Evolutionary conservation across 805 yeast genomes (phyloP).

Genomic region (Yueomyces sinensis): DNA sequence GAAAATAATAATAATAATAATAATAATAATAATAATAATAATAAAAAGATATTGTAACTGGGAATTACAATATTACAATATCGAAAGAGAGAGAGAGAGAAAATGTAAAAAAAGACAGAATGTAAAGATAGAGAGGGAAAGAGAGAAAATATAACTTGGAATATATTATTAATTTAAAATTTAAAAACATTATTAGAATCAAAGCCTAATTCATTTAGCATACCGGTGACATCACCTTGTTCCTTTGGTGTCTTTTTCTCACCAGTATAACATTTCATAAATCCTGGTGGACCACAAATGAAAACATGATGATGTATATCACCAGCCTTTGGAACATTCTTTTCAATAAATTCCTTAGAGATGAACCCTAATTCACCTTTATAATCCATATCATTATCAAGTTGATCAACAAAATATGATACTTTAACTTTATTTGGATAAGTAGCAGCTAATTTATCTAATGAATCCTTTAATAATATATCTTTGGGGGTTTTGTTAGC

Average conservation of each 20-base stretch:
- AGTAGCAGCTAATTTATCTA: slow-evolving; percentile 42
- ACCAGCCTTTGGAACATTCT: slow-evolving; percentile 48
- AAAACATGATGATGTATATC: slow-evolving; percentile 59
- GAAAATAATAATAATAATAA: too few relatives aligned
- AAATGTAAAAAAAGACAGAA: too few relatives aligned
- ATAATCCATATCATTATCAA: slow-evolving; percentile 13
- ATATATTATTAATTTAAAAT: too few relatives aligned
- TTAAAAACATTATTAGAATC: slow-evolving; percentile 79
- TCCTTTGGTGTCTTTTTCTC: slow-evolving; percentile 71
- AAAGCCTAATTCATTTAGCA: slow-evolving; percentile 79
- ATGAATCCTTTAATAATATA: slow-evolving; percentile 63
- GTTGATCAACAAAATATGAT: slow-evolving; percentile 67
- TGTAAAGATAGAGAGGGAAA: too few relatives aligned
- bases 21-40: too few relatives aligned
- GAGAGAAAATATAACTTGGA: too few relatives aligned
- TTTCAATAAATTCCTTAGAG: slow-evolving; percentile 54
- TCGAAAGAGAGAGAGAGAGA: too few relatives aligned
- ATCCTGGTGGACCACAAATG: slow-evolving; percentile 92
- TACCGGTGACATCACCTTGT: slow-evolving; percentile 91
- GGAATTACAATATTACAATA: too few relatives aligned
- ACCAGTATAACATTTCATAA: slow-evolving; percentile 83
- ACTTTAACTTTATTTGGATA: slow-evolving; percentile 70
- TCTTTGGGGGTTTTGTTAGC: slow-evolving; percentile 73
- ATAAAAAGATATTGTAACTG: too few relatives aligned
- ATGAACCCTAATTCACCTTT: slow-evolving; percentile 62